Evolutionary conservation across 257 asterid species (phyloP).

Genomic region (Marsdenia floribunda): DNA sequence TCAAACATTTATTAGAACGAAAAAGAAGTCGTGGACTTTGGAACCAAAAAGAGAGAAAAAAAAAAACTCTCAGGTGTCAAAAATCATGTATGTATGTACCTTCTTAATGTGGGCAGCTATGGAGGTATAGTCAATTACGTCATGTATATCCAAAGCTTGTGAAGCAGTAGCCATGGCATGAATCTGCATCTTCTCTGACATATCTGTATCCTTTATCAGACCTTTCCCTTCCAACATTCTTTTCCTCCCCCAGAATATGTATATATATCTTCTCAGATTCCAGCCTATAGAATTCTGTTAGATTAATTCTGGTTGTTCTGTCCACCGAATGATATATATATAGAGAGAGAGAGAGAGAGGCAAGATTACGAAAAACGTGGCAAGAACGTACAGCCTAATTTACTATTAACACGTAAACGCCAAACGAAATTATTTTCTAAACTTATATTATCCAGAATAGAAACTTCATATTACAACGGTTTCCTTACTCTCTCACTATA

Average conservation of each 20-base stretch:
- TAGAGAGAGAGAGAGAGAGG: too few species aligned
- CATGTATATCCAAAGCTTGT: conserved; percentile 70
- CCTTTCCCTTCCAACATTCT: conserved; percentile 51
- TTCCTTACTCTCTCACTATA: too few species aligned
- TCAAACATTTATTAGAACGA: background rate
- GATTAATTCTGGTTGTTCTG: background rate
- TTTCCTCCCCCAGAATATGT: too few species aligned
- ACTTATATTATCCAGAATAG: too few species aligned
- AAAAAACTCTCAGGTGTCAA: background rate
- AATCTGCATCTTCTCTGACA: conserved; percentile 87
- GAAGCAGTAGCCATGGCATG: conserved; percentile 81
- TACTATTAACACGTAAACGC: too few species aligned
- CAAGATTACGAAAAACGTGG: background rate
- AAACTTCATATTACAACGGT: too few species aligned
- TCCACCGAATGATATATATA: background rate
- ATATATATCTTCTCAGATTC: background rate
- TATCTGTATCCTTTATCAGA: conserved; percentile 50
- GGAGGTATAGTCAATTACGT: conserved; percentile 55
- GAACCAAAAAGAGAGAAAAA: background rate
- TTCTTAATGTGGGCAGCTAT: conserved; percentile 50
- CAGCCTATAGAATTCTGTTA: background rate
- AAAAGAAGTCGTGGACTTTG: background rate
- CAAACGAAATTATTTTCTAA: too few species aligned
- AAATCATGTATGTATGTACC: conserved; percentile 5
- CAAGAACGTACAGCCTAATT: background rate